Evolutionary conservation across 345 rosid genomes (phyloP).

Genomic region (Rhizophora mangle): DNA sequence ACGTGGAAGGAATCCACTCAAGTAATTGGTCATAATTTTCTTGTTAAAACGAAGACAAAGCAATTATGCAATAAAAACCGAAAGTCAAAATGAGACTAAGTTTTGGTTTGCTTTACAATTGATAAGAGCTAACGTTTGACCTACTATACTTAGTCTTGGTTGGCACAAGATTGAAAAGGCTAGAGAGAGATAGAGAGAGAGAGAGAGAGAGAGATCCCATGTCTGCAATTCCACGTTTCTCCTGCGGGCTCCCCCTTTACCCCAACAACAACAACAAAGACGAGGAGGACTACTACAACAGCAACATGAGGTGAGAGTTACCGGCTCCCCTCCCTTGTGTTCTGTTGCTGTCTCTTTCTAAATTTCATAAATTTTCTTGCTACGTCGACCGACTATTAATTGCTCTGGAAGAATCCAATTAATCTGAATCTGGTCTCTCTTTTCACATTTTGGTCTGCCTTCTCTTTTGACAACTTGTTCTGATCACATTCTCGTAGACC

Average conservation of each 20-base stretch:
- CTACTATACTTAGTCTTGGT: too few species aligned
- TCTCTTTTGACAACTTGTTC: slow-evolving; percentile 8
- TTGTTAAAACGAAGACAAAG: too few species aligned
- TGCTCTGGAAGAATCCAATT: slow-evolving; percentile 1
- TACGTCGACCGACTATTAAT: not conserved
- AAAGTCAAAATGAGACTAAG: too few species aligned
- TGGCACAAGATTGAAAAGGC: too few species aligned
- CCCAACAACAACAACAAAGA: too few species aligned
- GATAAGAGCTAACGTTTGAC: too few species aligned
- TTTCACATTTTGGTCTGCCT: not conserved
- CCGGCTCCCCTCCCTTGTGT: not conserved
- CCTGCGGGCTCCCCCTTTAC: slow-evolving; percentile 8
- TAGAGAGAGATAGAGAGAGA: not conserved
- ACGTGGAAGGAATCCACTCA: too few species aligned
- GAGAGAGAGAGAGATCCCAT: slow-evolving; percentile 11
- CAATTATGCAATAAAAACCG: too few species aligned
- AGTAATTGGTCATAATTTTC: too few species aligned
- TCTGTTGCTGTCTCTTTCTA: not conserved
- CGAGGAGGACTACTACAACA: too few species aligned
- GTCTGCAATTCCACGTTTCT: not conserved
- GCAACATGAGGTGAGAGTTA: slow-evolving; percentile 17
- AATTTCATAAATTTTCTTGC: not conserved
- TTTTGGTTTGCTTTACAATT: too few species aligned
- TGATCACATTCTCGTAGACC: slow-evolving; percentile 6
- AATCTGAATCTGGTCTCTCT: slow-evolving; percentile 6